Evolutionary conservation across 768 basidiomycete genomes (phyloP).

Genomic region (Phanerodontia chrysosporium): DNA sequence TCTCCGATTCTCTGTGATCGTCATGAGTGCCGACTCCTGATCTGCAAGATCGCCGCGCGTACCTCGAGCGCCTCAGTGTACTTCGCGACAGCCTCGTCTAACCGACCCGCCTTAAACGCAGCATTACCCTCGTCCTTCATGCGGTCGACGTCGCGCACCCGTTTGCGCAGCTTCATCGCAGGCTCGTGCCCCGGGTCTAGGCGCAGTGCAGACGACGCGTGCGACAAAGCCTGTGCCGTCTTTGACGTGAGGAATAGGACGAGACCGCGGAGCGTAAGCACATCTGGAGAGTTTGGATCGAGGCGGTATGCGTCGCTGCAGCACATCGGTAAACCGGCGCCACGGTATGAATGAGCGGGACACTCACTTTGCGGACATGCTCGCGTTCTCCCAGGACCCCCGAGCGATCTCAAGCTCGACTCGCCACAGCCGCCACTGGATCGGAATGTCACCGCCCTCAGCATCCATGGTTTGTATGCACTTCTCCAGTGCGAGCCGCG

Average conservation of each 20-base stretch:
- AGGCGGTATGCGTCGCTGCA: slow-evolving; percentile 72
- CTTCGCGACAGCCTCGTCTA: slow-evolving; percentile 59
- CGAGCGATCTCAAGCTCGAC: slow-evolving; percentile 74
- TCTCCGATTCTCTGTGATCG: slow-evolving; percentile 58
- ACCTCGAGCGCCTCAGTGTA: slow-evolving; percentile 75
- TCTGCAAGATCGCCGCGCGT: slow-evolving; percentile 9
- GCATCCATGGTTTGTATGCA: slow-evolving; percentile 68
- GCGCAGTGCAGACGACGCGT: slow-evolving; percentile 66
- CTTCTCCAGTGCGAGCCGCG: slow-evolving; percentile 75
- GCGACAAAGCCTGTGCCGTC: slow-evolving; percentile 67
- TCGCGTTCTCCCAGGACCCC: slow-evolving; percentile 71
- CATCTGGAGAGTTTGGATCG: slow-evolving; percentile 73
- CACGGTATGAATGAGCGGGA: not conserved
- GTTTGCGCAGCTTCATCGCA: slow-evolving; percentile 68
- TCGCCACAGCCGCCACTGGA: slow-evolving; percentile 77
- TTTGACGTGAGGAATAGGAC: slow-evolving; percentile 73
- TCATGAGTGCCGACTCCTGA: not conserved
- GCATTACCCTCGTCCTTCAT: slow-evolving; percentile 83
- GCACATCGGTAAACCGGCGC: not conserved
- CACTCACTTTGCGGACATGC: slow-evolving; percentile 68
- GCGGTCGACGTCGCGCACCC: slow-evolving; percentile 78
- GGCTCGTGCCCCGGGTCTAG: slow-evolving; percentile 73
- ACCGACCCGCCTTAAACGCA: slow-evolving; percentile 60
- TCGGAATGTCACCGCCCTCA: slow-evolving; percentile 72
- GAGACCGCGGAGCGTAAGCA: slow-evolving; percentile 71